phyloP scores from a whole-genome alignment of 306 rosid species.

The Crotalaria pallida region DNA sequence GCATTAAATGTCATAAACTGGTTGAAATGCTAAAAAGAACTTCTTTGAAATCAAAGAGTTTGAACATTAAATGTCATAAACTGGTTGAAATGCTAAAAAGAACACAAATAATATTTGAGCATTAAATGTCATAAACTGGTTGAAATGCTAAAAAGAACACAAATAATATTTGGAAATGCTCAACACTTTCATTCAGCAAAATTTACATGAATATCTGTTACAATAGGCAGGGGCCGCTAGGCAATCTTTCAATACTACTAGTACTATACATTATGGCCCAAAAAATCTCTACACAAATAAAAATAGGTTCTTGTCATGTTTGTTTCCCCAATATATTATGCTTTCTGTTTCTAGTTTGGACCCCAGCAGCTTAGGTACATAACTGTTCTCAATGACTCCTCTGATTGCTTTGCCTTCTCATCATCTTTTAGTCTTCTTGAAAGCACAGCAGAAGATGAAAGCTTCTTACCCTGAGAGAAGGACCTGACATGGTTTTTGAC shows the following conservation, averaged over 20 bases:
- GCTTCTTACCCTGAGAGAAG: no score
- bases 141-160: not conserved
- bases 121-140: no score
- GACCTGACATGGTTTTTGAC: no score
- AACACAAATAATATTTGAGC: not conserved
- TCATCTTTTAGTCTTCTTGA: constrained; percentile 27
- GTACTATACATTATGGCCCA: not conserved
- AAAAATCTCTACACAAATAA: not conserved
- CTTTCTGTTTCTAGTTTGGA: no score
- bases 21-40: no score
- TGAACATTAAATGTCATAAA: no score
- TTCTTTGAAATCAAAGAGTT: no score
- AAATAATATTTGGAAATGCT: not conserved
- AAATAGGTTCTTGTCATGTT: no score
- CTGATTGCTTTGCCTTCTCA: constrained; percentile 41
- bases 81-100: no score
- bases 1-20: no score
- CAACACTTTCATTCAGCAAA: not conserved
- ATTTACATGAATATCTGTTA: not conserved
- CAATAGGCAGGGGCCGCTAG: not conserved
- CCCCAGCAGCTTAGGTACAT: constrained; percentile 57
- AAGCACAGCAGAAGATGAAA: not conserved
- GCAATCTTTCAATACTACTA: not conserved
- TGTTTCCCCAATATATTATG: no score
- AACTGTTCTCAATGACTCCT: constrained; percentile 48